Evolutionary conservation across 2,329 filamentous ascomycete genomes (phyloP), one percentile per base, ranked within the genome.

Genomic region (Colletotrichum noveboracense): DNA sequence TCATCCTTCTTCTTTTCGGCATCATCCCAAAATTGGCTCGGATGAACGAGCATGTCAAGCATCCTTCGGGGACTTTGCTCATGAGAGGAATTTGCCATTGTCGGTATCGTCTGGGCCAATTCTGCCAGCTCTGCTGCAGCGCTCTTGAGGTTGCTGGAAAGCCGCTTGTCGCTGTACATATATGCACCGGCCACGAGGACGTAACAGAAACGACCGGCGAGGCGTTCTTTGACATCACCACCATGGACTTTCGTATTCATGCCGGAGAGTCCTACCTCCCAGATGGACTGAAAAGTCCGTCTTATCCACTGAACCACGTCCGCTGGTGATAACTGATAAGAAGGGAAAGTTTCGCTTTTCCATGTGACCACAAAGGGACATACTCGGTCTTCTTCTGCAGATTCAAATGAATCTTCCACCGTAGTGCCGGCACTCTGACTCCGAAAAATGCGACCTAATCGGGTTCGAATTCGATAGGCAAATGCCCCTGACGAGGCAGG

Each of bases 221-320:
- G 38, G 0, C 9, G 3, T 3, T 43, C 18, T 43, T n/a, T 43
- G 38, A n/a, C 5, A 18, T 3, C 18, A 12, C 4, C 38, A 6
- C 5, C 38, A 12, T 0, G 9, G 9, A n/a, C 5, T 3, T n/a
- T 10, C 1, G 8, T 6, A n/a, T 43, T 0, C 5, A 43, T 10
- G 18, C 5, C 5, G 5, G 38, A 43, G 5, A 43, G 18, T 43
- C 5, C 5, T 10, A 6, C 5, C 38, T n/a, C 38, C 38, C 38
- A 43, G 5, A 43, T n/a, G 9, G 18, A 43, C 18, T n/a, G 38
- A 3, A 43, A 43, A 43, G 38, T 43, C 9, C 5, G 38, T 43
- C 9, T 43, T n/a, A n/a, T 43, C 38, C 38, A 43, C 38, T 43
- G 18, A 6, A 10, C 9, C 18, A 43, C 38, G 38, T 43, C 38